These are phyloP conservation scores for Starmerella cellae DNA, from an alignment of 805 yeast species.

Conservation along the genomic window DNA sequence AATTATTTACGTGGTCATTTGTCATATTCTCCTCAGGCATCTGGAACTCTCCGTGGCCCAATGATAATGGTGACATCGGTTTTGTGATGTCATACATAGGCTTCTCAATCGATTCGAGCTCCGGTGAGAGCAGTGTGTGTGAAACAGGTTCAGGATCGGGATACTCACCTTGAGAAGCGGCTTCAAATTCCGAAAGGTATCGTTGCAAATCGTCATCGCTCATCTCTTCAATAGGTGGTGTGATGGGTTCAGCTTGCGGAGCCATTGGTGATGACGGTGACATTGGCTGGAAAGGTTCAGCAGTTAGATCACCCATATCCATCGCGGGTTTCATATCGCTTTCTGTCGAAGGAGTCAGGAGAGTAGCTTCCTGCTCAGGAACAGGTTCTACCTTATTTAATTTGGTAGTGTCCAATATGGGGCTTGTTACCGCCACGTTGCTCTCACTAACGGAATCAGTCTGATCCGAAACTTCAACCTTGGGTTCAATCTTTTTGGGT, in stretches of 20 bases:
- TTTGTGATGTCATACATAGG: neutral
- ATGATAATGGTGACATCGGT: neutral
- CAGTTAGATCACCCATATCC: too few relatives aligned
- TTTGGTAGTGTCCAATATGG: too few relatives aligned
- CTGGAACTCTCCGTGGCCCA: neutral
- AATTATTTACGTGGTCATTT: neutral
- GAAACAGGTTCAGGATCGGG: neutral
- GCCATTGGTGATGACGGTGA: neutral
- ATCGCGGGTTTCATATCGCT: too few relatives aligned
- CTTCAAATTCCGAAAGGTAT: slow-evolving; percentile 9
- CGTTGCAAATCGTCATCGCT: slow-evolving; percentile 10
- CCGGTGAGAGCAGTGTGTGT: slow-evolving; percentile 1
- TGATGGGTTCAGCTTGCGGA: neutral
- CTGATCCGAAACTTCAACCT: too few relatives aligned
- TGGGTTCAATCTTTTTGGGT: too few relatives aligned
- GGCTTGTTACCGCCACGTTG: too few relatives aligned
- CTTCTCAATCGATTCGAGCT: neutral
- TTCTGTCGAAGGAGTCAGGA: too few relatives aligned
- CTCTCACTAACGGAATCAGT: too few relatives aligned
- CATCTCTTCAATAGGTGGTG: neutral
- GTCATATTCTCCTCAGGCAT: neutral
- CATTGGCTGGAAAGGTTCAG: too few relatives aligned
- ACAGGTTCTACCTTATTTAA: too few relatives aligned
- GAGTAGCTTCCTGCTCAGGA: too few relatives aligned
- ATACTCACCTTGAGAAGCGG: slow-evolving; percentile 1